Conservation (phyloP, 2,329 filamentous ascomycete genomes). For the Basipetospora chlamydospora region DNA sequence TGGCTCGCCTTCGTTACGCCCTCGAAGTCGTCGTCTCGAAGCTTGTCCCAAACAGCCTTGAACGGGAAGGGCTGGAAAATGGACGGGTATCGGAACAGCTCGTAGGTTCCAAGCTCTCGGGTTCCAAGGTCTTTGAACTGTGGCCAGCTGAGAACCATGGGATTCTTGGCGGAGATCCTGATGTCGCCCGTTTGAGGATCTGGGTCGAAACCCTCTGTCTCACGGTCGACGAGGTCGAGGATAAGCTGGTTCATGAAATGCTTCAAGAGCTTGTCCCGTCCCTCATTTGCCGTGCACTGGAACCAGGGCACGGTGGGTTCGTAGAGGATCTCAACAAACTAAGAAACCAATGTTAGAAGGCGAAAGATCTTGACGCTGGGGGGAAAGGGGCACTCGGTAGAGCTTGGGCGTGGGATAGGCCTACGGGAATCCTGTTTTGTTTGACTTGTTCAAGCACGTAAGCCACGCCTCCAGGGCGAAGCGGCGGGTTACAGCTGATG, state of each 20-base stretch:
- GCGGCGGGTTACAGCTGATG: constrained; percentile 19
- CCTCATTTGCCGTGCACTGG: constrained; percentile 14
- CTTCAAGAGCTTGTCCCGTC: constrained; percentile 9
- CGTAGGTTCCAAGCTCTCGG: constrained; percentile 7
- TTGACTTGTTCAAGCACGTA: constrained; percentile 10
- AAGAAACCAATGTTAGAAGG: not conserved
- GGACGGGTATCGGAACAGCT: constrained; percentile 12
- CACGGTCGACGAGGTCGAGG: constrained; percentile 9
- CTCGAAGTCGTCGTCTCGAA: not conserved
- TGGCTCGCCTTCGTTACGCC: too few species aligned
- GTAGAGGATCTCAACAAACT: constrained; percentile 18
- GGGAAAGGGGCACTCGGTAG: not conserved
- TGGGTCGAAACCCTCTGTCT: constrained; percentile 6
- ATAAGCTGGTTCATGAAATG: constrained; percentile 11
- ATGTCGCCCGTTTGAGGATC: not conserved
- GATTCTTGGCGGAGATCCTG: not conserved
- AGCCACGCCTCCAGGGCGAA: constrained; percentile 16
- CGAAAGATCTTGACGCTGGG: not conserved
- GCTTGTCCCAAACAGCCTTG: constrained; percentile 13
- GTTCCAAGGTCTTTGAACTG: not conserved
- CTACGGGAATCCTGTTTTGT: constrained; percentile 8
- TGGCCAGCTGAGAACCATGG: not conserved
- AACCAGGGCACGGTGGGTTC: constrained; percentile 21
- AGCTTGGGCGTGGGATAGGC: not conserved
- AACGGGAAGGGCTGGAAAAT: constrained; percentile 8